phyloP scores from a whole-genome alignment of 2,329 filamentous ascomycete species.

The Scedosporium minutisporum region DNA sequence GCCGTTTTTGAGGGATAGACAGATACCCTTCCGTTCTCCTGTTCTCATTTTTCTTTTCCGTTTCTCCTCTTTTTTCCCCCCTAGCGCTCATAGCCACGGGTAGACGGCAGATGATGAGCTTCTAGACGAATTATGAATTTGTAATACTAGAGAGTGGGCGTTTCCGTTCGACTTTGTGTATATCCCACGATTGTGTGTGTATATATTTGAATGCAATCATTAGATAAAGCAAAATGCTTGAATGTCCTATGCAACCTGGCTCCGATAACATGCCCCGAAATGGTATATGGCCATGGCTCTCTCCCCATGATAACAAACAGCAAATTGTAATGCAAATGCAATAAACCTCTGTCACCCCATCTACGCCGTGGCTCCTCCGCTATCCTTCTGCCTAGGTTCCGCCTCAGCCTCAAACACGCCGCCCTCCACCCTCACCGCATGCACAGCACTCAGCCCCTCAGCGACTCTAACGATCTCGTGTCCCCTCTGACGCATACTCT shows the following conservation, averaged over 20 bases:
- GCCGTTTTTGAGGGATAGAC: conserved; percentile 7
- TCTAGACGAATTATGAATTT: neutral
- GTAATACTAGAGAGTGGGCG: neutral
- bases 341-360: neutral
- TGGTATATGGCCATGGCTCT: too few species aligned
- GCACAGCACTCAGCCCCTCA: conserved; percentile 56
- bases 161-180: neutral
- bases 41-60: neutral
- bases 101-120: neutral
- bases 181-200: neutral
- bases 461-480: conserved; percentile 65
- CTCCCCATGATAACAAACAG: too few species aligned
- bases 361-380: conserved; percentile 48
- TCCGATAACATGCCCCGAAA: too few species aligned
- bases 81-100: neutral
- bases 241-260: too few species aligned
- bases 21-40: conserved; percentile 2
- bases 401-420: conserved; percentile 69
- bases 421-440: conserved; percentile 53
- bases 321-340: neutral
- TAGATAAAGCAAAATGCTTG: too few species aligned
- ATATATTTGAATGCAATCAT: neutral
- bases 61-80: neutral
- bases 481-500: conserved; percentile 51
- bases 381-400: conserved; percentile 65